These are phyloP conservation scores for Backusella australiensis DNA, from an alignment of 192 early-diverging fungal species.

Conservation along the genomic window DNA sequence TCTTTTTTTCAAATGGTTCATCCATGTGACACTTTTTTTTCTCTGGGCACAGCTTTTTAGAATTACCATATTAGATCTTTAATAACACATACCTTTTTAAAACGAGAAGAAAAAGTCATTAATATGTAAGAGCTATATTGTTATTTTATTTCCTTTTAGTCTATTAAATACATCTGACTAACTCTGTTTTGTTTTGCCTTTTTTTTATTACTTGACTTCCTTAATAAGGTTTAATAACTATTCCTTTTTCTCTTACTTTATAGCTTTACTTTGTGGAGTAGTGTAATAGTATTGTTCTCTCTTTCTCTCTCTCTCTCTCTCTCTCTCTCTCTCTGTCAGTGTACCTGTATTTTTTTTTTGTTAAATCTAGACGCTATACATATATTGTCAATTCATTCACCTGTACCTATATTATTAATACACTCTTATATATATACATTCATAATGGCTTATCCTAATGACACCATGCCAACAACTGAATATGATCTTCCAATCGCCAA, in stretches of 20 bases:
- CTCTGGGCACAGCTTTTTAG: not conserved
- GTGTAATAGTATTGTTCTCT: not conserved
- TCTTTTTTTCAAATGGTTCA: not conserved
- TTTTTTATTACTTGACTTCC: not conserved
- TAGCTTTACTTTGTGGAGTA: not conserved
- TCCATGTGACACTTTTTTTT: not conserved
- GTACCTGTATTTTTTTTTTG: not conserved
- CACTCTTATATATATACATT: not conserved
- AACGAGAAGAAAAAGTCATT: not conserved
- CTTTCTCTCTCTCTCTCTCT: not conserved
- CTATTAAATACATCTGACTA: not conserved
- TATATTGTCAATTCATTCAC: not conserved
- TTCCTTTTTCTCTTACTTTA: not conserved
- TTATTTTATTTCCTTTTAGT: conserved; percentile 7
- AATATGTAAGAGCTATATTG: not conserved
- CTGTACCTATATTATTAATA: not conserved
- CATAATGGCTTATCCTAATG: not conserved
- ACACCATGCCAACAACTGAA: not conserved
- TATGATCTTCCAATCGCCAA: not conserved
- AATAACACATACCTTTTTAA: conserved; percentile 4
- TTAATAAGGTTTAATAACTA: not conserved
- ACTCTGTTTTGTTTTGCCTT: not conserved
- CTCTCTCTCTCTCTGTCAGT: not conserved
- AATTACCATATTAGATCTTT: not conserved
- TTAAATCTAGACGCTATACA: not conserved